phyloP scores from a whole-genome alignment of 2,329 filamentous ascomycete species.

The Fusarium albidum region DNA sequence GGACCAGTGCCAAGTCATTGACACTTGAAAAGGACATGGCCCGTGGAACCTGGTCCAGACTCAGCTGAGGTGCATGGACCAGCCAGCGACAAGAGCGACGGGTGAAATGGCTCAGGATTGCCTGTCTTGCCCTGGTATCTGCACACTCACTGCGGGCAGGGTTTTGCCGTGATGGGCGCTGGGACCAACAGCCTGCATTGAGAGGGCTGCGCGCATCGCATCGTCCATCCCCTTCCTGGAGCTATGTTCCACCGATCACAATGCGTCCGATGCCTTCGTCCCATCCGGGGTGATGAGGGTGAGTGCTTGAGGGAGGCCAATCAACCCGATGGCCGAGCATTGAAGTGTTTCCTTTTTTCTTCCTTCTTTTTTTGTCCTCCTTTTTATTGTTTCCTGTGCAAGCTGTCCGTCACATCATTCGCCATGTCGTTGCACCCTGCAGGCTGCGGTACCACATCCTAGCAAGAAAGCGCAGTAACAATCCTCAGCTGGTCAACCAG shows the following conservation, averaged over 20 bases:
- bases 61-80: slow-evolving; percentile 39
- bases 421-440: not conserved
- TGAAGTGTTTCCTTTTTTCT: not conserved
- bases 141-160: no score
- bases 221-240: slow-evolving; percentile 11
- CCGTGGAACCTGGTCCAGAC: slow-evolving; percentile 33
- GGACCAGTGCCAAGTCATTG: slow-evolving; percentile 21
- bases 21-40: slow-evolving; percentile 19
- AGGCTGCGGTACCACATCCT: not conserved
- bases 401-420: not conserved
- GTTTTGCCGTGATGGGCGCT: slow-evolving; percentile 8
- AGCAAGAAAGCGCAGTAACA: no score
- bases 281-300: slow-evolving; percentile 7
- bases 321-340: not conserved
- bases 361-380: not conserved
- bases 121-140: slow-evolving; percentile 16
- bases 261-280: slow-evolving; percentile 21
- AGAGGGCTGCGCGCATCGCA: slow-evolving; percentile 3
- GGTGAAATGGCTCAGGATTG: slow-evolving; percentile 30
- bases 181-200: slow-evolving; percentile 21
- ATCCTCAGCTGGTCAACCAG: no score
- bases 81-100: slow-evolving; percentile 15
- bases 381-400: not conserved
- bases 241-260: slow-evolving; percentile 30
- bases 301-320: slow-evolving; percentile 7